These are phyloP conservation scores for Aspergillus asperescens DNA, from an alignment of 495 filamentous ascomycete genomes.

Conservation along the genomic window DNA sequence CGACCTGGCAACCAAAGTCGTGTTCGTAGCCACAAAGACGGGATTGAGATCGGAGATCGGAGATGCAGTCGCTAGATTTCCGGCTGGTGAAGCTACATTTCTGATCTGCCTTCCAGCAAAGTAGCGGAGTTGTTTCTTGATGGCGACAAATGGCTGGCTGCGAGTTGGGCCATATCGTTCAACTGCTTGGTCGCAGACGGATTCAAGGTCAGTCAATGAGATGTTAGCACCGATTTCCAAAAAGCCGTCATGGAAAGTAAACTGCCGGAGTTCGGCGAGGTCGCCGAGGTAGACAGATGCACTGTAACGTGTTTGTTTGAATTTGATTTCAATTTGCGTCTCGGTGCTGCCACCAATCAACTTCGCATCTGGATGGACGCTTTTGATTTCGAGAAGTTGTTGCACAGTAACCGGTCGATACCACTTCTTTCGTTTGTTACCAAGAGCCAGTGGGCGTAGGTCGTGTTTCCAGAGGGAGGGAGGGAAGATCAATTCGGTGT, in stretches of 20 bases:
- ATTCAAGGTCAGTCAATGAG: slow-evolving; percentile 68
- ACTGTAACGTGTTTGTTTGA: slow-evolving; percentile 88
- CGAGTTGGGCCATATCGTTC: slow-evolving; percentile 66
- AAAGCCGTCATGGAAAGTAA: slow-evolving; percentile 69
- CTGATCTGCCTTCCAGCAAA: slow-evolving; percentile 95
- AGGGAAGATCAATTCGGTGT: slow-evolving; percentile 94
- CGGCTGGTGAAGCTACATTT: slow-evolving; percentile 93
- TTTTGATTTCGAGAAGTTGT: slow-evolving; percentile 88
- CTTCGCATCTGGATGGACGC: slow-evolving; percentile 77
- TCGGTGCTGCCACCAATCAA: slow-evolving; percentile 94
- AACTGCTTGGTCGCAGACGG: slow-evolving; percentile 65
- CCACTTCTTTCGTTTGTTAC: slow-evolving; percentile 94
- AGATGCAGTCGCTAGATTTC: slow-evolving; percentile 90
- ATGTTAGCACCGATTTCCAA: slow-evolving; percentile 90
- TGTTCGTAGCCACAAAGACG: slow-evolving; percentile 83
- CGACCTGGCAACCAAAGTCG: slow-evolving; percentile 72
- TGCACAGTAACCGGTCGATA: slow-evolving; percentile 81
- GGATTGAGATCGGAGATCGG: slow-evolving; percentile 97
- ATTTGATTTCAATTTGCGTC: slow-evolving; percentile 97
- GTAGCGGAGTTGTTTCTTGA: slow-evolving; percentile 75
- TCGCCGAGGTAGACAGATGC: slow-evolving; percentile 91
- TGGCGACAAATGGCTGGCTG: slow-evolving; percentile 62
- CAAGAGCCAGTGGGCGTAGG: slow-evolving; percentile 76
- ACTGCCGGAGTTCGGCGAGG: slow-evolving; percentile 80
- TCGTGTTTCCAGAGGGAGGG: slow-evolving; percentile 75